These are phyloP conservation scores for Colletotrichum brevisporum DNA, from an alignment of 2,329 filamentous ascomycete genomes.

Conservation along the genomic window DNA sequence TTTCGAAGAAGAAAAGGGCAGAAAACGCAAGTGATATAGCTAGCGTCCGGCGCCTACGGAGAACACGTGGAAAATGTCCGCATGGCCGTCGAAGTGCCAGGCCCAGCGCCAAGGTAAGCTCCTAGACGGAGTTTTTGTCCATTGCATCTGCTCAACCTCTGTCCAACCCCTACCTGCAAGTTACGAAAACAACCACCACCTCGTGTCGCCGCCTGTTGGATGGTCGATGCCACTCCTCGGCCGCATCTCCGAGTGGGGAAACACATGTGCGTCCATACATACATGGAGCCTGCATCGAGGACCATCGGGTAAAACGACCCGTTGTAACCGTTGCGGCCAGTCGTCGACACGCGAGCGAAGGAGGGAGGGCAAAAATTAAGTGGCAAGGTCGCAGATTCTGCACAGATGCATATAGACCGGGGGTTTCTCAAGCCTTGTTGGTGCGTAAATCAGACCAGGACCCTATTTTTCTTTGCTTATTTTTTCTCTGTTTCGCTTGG, in stretches of 20 bases:
- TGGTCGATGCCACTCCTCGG: background rate
- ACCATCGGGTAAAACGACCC: background rate
- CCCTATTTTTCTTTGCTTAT: conserved; percentile 27
- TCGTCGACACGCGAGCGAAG: conserved; percentile 17
- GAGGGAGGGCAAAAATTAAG: background rate
- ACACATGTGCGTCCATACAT: too few species aligned
- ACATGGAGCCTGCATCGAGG: background rate
- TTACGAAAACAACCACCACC: background rate
- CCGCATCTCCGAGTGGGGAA: too few species aligned
- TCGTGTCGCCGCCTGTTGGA: background rate
- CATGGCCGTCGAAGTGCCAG: background rate
- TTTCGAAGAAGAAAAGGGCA: background rate
- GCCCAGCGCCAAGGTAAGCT: background rate
- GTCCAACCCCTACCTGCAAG: background rate
- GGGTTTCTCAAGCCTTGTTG: background rate
- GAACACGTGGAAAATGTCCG: background rate
- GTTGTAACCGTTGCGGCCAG: conserved; percentile 16
- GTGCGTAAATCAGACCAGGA: conserved; percentile 35
- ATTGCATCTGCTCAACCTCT: background rate
- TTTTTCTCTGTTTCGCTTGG: background rate
- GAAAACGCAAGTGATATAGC: conserved; percentile 4
- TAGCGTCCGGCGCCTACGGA: background rate
- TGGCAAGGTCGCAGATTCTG: conserved; percentile 5
- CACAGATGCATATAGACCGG: background rate
- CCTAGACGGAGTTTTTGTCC: background rate